Base-by-base conservation (phyloP, 148 eudicot genomes). In the Rhododendron simsii region DNA sequence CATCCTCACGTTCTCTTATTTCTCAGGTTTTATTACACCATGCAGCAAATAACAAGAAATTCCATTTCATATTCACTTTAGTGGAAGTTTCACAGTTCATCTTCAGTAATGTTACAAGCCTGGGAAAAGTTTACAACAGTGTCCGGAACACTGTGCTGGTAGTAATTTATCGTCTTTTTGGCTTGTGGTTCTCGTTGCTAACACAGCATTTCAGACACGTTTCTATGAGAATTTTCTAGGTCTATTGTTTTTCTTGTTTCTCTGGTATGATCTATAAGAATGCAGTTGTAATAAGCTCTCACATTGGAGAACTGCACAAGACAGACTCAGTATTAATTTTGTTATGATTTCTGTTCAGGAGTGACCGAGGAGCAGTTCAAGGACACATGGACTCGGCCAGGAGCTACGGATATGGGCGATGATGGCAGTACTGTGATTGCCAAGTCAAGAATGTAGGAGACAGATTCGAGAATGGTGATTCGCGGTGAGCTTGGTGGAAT, bases 311-410 rank as follows among this genome's bases (percentile, higher is more conserved):
- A 61, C 21, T 61, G 69, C 69, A 61, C 10, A 61, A 61, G 69
- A 61, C 11, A 6, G 61, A 16, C n/a, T 65, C 12, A 65, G 3
- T 41, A 26, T n/a, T n/a, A n/a, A n/a, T 37, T 55, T 65, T 33
- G 18, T 59, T 20, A 18, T 15, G 15, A 35, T 59, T 18, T 7
- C 23, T 80, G 10, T 74, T 88, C 88, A 94, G 96, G 96, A 47
- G 96, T 92, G 84, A 94, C 96, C 0, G 96, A 94, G 89, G 96
- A 92, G 73, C 96, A 93, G 83, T 94, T 94, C 81, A 88, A 90
- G 65, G 90, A 91, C 83, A 94, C 92, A 28, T 94, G 96, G 96
- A 94, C 94, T 11, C 91, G 95, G 88, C 65, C 92, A 2, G 94
- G 95, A 50, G 86, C 94, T 16, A 92, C 89, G 4, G 81, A 78